Evolutionary conservation across 2,329 filamentous ascomycete genomes (phyloP).

Genomic region (Xylariaceae sp.): DNA sequence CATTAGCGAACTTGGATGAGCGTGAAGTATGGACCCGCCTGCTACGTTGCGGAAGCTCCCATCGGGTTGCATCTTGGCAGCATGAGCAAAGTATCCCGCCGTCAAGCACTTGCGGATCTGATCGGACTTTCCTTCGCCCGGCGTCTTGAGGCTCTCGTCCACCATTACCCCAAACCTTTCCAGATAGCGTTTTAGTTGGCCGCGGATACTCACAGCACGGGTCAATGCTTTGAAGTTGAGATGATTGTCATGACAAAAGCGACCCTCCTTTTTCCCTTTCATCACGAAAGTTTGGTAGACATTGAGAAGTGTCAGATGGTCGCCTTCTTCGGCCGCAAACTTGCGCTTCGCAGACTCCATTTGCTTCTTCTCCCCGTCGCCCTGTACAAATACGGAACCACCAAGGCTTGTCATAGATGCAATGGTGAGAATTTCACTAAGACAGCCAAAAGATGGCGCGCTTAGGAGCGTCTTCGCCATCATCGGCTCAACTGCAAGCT

Average conservation of each 20-base stretch:
- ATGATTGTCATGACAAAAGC: conserved; percentile 83
- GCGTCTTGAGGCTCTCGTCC: conserved; percentile 55
- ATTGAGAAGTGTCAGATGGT: conserved; percentile 88
- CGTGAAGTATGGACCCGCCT: conserved; percentile 72
- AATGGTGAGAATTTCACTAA: conserved; percentile 84
- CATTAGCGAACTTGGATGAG: conserved; percentile 88
- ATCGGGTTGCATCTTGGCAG: conserved; percentile 89
- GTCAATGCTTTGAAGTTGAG: conserved; percentile 83
- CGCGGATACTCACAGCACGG: conserved; percentile 78
- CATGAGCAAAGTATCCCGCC: conserved; percentile 87
- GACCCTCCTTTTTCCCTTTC: conserved; percentile 74
- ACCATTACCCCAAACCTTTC: conserved; percentile 75
- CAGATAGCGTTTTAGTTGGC: conserved; percentile 80
- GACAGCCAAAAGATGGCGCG: conserved; percentile 69
- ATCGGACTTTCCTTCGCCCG: conserved; percentile 52
- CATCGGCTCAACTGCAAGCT: conserved; percentile 91
- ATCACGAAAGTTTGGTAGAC: conserved; percentile 87
- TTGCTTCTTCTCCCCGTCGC: conserved; percentile 71
- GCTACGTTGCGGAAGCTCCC: conserved; percentile 85
- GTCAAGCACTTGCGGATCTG: conserved; percentile 81
- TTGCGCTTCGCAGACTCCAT: conserved; percentile 71
- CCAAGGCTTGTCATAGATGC: conserved; percentile 91
- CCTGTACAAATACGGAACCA: conserved; percentile 76
- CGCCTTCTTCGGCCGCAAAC: conserved; percentile 89
- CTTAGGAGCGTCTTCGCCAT: conserved; percentile 84